Base-by-base conservation (phyloP, 345 rosid species). In the Aquilaria malaccensis region DNA sequence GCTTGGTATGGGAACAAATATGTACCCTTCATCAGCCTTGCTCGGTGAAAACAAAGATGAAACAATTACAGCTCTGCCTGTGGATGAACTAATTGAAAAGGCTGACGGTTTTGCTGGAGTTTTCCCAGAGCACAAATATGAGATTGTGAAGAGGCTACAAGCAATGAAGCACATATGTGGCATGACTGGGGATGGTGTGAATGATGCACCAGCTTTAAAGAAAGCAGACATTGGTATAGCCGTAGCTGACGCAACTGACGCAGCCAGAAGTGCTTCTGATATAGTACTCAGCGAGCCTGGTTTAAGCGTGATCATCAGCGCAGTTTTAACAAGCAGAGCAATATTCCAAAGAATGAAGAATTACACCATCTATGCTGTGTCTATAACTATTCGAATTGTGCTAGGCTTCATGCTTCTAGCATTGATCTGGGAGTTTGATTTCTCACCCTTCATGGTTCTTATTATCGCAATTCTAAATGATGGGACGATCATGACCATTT, bases 341-440 rank as follows among this genome's bases (percentile, higher is more conserved):
- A 85, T 85, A 64, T 85, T 85, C 58, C 92, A 85, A 69, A 79
- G 92, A 69, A 85, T 85, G 92, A 85, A 85, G 73, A 85, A 83
- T 65, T 85, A 85, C 72, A 85, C 92, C 58, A 85, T 85, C 55
- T 85, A 85, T 69, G 92, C 92, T 3, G 92, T 85, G 46, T 83
- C 86, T 5, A 76, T 85, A 49, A 85, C 88, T 0, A 83, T 85
- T 58, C 83, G 86, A 55, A 79, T 85, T 7, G 92, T 85, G 67
- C 64, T 85, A 14, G 77, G 77, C n/a, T 73, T 73, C 30, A 43
- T 64, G 70, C 70, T 73, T 12, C 63, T 73, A 15, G 73, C 77
- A 4, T 66, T 73, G 10, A 60, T 60, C 11, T 68, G 77, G 77
- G 68, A 68, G 59, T 73, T 73, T 2, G 70, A 73, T 64, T 73